Evolutionary conservation across 345 rosid genomes (phyloP), one percentile per base, ranked within the genome.

Genomic region (Salix koriyanagi): DNA sequence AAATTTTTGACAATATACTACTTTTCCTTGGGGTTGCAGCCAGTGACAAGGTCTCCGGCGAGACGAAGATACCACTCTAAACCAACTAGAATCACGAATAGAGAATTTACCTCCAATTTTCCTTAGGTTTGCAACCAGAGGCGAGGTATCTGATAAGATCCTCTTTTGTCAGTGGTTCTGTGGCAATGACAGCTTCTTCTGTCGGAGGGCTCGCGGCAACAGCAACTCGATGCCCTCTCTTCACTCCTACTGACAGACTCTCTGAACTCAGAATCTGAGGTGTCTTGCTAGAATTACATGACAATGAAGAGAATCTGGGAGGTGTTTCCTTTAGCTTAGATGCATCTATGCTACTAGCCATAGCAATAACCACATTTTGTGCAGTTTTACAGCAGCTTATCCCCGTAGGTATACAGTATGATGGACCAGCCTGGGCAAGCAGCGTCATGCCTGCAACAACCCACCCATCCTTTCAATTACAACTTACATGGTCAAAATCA

Each of bases 191-290:
- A 46, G 91, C 92, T 71, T 94, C 97, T 73, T 93, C 99, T 3
- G 91, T 93, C 1, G 98, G 98, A 82, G 97, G 96, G 68, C 99
- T 96, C 5, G 97, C 96, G 50, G 94, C 94, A 81, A 94, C 96
- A 82, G 87, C 81, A 75, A 85, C 34, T 25, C 42, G 78, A 76
- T 79, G 65, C 61, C 89, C 88, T 88, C 96, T 87, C 79, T 73
- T 84, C 36, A 50, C 75, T 77, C 87, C 80, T n/a, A 76, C 7
- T 26, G 76, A 79, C 15, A 48, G 75, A 72, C 58, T 72, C 32
- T 79, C 85, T 41, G 82, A 54, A 72, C 71, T 78, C 42, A 82
- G 72, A n/a, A 66, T 16, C 64, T 7, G 80, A 65, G 76, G 14
- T 7, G 66, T 72, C 69, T 83, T 85, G 46, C 79, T 41, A 48